These are phyloP conservation scores for Pythium aphanidermatum DNA, from an alignment of 352 stramenopile species.

Conservation along the genomic window DNA sequence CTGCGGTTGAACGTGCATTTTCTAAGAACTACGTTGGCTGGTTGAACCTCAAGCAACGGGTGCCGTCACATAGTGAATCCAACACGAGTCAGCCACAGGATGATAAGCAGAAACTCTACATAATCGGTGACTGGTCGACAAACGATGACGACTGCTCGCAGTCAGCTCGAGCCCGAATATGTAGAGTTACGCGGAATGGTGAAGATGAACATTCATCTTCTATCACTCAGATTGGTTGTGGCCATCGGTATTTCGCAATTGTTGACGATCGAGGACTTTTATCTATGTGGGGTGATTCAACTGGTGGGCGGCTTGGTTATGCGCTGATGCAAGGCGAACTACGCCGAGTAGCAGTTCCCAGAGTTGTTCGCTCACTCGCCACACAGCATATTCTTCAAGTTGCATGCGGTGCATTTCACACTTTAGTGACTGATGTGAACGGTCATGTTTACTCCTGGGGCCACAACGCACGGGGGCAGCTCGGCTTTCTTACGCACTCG, in stretches of 20 bases:
- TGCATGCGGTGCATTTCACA: slow-evolving; percentile 63
- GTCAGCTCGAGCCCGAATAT: background rate
- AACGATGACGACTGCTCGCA: background rate
- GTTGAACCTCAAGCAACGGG: background rate
- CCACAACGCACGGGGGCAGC: slow-evolving; percentile 42
- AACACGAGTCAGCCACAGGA: background rate
- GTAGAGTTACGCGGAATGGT: no score
- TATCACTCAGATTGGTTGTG: slow-evolving; percentile 34
- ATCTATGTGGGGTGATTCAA: slow-evolving; percentile 60
- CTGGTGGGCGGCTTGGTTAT: slow-evolving; percentile 54
- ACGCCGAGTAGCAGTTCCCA: slow-evolving; percentile 32
- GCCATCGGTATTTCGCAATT: slow-evolving; percentile 55
- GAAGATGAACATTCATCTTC: no score
- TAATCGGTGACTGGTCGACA: slow-evolving; percentile 47
- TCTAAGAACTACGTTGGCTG: slow-evolving; percentile 14
- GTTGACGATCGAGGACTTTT: slow-evolving; percentile 35
- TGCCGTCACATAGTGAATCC: background rate
- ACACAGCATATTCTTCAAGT: slow-evolving; percentile 44
- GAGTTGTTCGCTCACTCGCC: slow-evolving; percentile 26
- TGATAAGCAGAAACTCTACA: slow-evolving; percentile 19
- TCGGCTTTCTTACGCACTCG: slow-evolving; percentile 32
- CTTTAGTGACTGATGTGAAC: slow-evolving; percentile 61
- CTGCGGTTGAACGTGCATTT: slow-evolving; percentile 12
- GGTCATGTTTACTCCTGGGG: slow-evolving; percentile 73
- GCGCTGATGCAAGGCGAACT: slow-evolving; percentile 32